Percentiles rank a stretch among this genome's conserved stretches.
Conservation (phyloP, 257 asterid species). For the Nicotiana knightiana region DNA sequence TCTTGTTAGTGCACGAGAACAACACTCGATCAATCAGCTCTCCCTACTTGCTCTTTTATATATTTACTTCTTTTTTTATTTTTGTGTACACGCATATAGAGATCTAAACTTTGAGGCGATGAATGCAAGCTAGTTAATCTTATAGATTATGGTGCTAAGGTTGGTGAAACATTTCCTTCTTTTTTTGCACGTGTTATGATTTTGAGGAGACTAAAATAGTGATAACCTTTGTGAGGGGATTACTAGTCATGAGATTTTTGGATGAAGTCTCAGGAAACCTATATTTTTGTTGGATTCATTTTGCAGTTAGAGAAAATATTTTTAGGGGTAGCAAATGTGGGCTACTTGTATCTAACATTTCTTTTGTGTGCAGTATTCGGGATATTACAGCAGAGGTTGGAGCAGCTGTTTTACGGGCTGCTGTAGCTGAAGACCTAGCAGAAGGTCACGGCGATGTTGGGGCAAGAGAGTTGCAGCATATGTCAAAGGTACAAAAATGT, state of each 20-base stretch:
- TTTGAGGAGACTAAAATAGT: not conserved
- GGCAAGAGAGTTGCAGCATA: constrained; percentile 58
- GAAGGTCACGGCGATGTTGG: constrained; percentile 85
- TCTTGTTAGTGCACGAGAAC: not conserved
- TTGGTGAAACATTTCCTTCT: not conserved
- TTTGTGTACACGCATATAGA: not conserved
- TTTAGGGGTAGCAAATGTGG: not conserved
- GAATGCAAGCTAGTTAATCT: not conserved
- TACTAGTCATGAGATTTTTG: not conserved
- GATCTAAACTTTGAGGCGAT: not conserved
- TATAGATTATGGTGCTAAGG: not conserved
- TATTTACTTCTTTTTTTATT: not conserved
- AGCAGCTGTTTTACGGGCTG: constrained; percentile 82
- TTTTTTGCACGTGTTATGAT: not conserved
- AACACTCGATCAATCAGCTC: not conserved
- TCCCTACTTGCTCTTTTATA: not conserved
- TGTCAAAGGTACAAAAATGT: constrained; percentile 54
- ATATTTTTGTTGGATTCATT: not conserved
- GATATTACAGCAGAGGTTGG: constrained; percentile 94
- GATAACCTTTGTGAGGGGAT: not conserved
- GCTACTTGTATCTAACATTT: not conserved
- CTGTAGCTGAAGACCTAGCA: constrained; percentile 72
- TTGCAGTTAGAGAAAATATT: not conserved
- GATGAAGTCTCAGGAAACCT: not conserved
- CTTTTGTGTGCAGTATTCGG: constrained; percentile 56